A percentile compares a stretch with the other conserved stretches of the same genome.
Conservation (phyloP, 192 early-diverging fungal species). For the Gamsiella multidivaricata region DNA sequence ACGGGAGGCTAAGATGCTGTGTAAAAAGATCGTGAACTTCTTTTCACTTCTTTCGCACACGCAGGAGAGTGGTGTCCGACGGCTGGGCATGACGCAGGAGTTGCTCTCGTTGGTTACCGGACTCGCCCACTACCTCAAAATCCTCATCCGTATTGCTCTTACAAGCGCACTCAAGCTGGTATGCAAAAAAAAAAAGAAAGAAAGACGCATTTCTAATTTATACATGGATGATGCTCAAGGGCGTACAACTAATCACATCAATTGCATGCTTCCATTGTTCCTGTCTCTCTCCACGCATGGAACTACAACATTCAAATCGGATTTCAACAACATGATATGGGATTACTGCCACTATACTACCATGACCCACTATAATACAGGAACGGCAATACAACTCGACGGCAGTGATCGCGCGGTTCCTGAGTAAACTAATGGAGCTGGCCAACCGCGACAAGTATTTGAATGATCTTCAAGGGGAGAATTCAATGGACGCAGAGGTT, state of each 20-base stretch:
- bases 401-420: slow-evolving; percentile 70
- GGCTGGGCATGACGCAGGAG: slow-evolving; percentile 82
- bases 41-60: slow-evolving; percentile 90
- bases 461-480: slow-evolving; percentile 42
- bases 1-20: slow-evolving; percentile 94
- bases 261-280: too few relatives aligned
- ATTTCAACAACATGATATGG: too few relatives aligned
- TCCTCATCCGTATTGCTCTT: slow-evolving; percentile 88
- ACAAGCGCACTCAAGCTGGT: slow-evolving; percentile 88
- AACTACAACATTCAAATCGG: too few relatives aligned
- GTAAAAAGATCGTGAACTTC: slow-evolving; percentile 94
- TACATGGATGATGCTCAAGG: too few relatives aligned
- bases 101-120: slow-evolving; percentile 89
- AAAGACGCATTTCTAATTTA: too few relatives aligned
- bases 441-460: slow-evolving; percentile 60
- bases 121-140: slow-evolving; percentile 93
- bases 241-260: too few relatives aligned
- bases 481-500: slow-evolving; percentile 67
- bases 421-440: slow-evolving; percentile 82
- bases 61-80: slow-evolving; percentile 65
- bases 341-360: too few relatives aligned
- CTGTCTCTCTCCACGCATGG: too few relatives aligned
- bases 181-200: too few relatives aligned
- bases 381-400: slow-evolving; percentile 68
- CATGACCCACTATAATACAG: too few relatives aligned